Evolutionary conservation across 75 land plant species (phyloP).

Genomic region (Azolla pinnata): DNA sequence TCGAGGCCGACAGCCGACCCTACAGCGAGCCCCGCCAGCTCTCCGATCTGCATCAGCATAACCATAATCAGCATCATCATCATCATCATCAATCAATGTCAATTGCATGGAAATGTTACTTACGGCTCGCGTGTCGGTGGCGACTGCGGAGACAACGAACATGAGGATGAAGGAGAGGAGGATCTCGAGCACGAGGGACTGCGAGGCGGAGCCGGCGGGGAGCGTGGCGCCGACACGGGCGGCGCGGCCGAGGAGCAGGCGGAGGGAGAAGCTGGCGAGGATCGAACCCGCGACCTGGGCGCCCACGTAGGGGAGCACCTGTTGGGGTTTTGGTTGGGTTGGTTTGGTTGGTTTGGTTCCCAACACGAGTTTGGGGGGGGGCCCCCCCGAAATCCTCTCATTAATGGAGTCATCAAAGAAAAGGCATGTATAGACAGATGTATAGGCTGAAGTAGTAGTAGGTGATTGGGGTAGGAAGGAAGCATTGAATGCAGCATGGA

Average conservation of each 20-base stretch:
- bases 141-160: conserved; percentile 75
- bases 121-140: conserved; percentile 70
- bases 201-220: conserved; percentile 44
- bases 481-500: too few relatives aligned
- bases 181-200: conserved; percentile 55
- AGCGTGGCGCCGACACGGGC: conserved; percentile 43
- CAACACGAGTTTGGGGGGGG: too few relatives aligned
- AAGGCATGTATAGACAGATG: too few relatives aligned
- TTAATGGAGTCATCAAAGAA: too few relatives aligned
- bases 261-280: conserved; percentile 37
- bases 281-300: conserved; percentile 54
- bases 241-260: conserved; percentile 36
- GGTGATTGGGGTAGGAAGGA: too few relatives aligned
- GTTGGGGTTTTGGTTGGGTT: too few relatives aligned
- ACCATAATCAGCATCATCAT: too few relatives aligned
- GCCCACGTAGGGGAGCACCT: conserved; percentile 55
- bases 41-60: conserved; percentile 47
- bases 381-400: too few relatives aligned
- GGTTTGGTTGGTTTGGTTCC: too few relatives aligned
- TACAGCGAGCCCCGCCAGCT: conserved; percentile 51
- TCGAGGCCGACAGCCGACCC: conserved; percentile 47
- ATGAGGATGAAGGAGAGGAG: conserved; percentile 71
- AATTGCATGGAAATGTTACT: conserved; percentile 1
- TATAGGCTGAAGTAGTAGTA: too few relatives aligned
- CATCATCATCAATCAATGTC: too few relatives aligned